These are phyloP conservation scores for Adansonia digitata DNA, from an alignment of 345 rosid species.

Conservation along the genomic window DNA sequence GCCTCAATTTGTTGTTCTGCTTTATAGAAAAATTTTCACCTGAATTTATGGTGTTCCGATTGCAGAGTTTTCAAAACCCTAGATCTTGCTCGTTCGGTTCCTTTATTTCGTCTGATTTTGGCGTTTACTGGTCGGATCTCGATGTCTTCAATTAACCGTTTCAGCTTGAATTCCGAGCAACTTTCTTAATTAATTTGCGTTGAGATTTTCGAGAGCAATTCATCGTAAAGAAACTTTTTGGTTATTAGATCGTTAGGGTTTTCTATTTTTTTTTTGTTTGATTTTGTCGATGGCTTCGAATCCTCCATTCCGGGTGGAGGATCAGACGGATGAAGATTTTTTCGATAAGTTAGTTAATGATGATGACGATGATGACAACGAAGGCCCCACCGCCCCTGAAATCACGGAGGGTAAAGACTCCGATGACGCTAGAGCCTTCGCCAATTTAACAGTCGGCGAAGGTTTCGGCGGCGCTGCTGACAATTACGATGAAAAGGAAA, in stretches of 20 bases:
- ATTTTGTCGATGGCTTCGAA: slow-evolving; percentile 62
- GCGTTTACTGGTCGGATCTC: slow-evolving; percentile 37
- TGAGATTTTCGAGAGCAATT: neutral
- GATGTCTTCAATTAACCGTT: slow-evolving; percentile 14
- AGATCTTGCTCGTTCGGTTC: slow-evolving; percentile 33
- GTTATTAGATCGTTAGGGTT: slow-evolving; percentile 11
- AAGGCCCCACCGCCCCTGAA: slow-evolving; percentile 24
- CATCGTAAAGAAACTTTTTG: neutral
- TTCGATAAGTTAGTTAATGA: slow-evolving; percentile 86
- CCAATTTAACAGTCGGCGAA: slow-evolving; percentile 45
- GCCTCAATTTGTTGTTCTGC: neutral
- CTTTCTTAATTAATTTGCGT: neutral
- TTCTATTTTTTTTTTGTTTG: slow-evolving; percentile 11
- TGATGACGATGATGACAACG: slow-evolving; percentile 26
- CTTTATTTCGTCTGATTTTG: slow-evolving; percentile 23
- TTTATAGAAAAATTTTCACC: neutral
- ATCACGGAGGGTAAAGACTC: slow-evolving; percentile 43
- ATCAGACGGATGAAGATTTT: slow-evolving; percentile 97
- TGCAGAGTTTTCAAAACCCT: slow-evolving; percentile 28
- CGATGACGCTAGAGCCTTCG: slow-evolving; percentile 46
- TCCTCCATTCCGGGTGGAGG: slow-evolving; percentile 80
- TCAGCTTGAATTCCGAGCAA: slow-evolving; percentile 30
- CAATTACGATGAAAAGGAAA: slow-evolving; percentile 17
- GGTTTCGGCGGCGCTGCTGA: slow-evolving; percentile 33
- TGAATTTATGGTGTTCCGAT: slow-evolving; percentile 14